Evolutionary conservation across 169 alveolate genomes (phyloP).

Genomic region (Plasmodium chabaudi): DNA sequence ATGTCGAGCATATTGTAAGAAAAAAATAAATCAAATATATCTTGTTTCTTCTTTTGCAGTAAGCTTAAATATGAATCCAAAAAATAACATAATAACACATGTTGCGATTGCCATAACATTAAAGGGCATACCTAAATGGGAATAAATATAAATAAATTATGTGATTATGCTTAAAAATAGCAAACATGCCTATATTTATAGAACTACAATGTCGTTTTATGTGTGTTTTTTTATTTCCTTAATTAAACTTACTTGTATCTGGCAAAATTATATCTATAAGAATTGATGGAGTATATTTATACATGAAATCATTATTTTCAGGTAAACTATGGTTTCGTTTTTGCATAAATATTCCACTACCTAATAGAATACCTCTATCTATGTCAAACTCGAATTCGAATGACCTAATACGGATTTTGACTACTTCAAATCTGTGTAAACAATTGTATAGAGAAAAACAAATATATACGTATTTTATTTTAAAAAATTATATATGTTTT

Average conservation of each 20-base stretch:
- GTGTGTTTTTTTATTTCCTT: constrained; percentile 3
- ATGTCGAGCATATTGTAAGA: not conserved
- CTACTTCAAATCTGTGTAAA: constrained; percentile 59
- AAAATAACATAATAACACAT: constrained; percentile 69
- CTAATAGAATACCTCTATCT: constrained; percentile 71
- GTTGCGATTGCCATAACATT: constrained; percentile 71
- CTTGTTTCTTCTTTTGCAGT: constrained; percentile 74
- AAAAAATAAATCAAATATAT: constrained; percentile 46
- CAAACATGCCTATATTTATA: not conserved
- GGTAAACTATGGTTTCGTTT: constrained; percentile 35
- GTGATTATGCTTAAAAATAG: not conserved
- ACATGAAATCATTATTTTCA: constrained; percentile 43
- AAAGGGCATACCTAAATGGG: constrained; percentile 73
- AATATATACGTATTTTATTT: not conserved
- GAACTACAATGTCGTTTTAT: not conserved
- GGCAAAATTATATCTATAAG: constrained; percentile 56
- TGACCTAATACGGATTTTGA: constrained; percentile 60
- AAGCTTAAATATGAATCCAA: constrained; percentile 71
- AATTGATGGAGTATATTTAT: constrained; percentile 64
- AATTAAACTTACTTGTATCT: constrained; percentile 61
- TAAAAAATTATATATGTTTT: constrained; percentile 1
- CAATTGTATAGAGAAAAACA: constrained; percentile 4
- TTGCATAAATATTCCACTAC: constrained; percentile 71
- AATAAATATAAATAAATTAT: constrained; percentile 6
- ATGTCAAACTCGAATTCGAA: constrained; percentile 74